These are phyloP conservation scores for Sarocladium oryzae DNA, from an alignment of 2,329 filamentous ascomycete species.

Conservation along the genomic window DNA sequence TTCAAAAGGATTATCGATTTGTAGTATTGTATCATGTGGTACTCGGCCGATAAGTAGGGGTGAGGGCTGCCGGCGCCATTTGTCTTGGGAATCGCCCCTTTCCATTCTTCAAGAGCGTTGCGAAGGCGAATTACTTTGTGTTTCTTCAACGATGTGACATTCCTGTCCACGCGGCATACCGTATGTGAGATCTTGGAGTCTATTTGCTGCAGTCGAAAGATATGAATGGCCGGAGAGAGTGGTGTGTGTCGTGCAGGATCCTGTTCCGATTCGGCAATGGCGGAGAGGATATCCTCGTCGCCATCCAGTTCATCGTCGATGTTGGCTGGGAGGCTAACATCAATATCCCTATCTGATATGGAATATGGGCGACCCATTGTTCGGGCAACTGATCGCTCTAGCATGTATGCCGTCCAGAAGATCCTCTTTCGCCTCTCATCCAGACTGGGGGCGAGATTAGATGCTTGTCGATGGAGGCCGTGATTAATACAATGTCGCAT, in stretches of 20 bases:
- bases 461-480: not conserved
- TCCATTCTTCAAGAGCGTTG: not conserved
- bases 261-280: constrained; percentile 1
- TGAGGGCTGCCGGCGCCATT: not conserved
- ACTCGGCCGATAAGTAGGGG: not conserved
- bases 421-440: constrained; percentile 3
- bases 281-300: not conserved
- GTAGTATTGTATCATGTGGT: constrained; percentile 2
- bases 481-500: not conserved
- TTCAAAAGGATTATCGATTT: not conserved
- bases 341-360: constrained; percentile 20
- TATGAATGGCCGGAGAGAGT: not conserved
- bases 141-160: not conserved
- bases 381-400: constrained; percentile 8
- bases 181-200: constrained; percentile 1
- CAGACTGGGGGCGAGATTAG: not conserved
- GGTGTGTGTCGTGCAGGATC: not conserved
- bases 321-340: constrained; percentile 24
- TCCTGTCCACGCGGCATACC: not conserved
- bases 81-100: not conserved
- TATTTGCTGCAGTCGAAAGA: not conserved
- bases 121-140: not conserved
- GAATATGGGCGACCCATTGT: constrained; percentile 18
- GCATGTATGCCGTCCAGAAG: constrained; percentile 9
- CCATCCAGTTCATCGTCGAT: constrained; percentile 20